These are phyloP conservation scores for Salix koriyanagi DNA, from an alignment of 345 rosid species.

Conservation along the genomic window DNA sequence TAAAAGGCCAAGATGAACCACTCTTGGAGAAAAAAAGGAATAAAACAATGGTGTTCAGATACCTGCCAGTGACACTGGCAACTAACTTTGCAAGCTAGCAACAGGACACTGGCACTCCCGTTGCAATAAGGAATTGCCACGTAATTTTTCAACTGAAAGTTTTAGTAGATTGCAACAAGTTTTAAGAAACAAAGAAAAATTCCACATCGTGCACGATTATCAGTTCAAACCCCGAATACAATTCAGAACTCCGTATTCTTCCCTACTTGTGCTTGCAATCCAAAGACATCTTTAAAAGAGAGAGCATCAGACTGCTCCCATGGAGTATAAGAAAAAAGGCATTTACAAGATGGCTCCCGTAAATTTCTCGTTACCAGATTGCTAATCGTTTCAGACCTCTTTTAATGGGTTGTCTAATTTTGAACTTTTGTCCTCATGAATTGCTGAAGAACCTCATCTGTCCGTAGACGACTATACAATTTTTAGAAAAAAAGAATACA, in stretches of 20 bases:
- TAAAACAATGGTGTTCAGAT: not conserved
- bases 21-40: not conserved
- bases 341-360: not conserved
- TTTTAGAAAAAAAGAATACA: not conserved
- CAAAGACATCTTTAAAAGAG: not conserved
- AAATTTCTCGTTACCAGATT: not conserved
- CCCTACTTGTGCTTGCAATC: not conserved
- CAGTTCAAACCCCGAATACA: not conserved
- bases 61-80: too few relatives aligned
- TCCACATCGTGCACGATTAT: not conserved
- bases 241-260: not conserved
- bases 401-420: not conserved
- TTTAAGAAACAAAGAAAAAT: not conserved
- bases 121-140: not conserved
- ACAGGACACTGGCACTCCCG: not conserved
- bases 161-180: not conserved
- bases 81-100: not conserved
- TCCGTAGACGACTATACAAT: not conserved
- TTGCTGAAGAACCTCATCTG: not conserved
- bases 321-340: not conserved
- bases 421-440: not conserved
- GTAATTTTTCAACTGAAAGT: too few relatives aligned
- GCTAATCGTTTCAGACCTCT: not conserved
- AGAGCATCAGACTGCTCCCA: not conserved
- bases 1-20: too few relatives aligned